phyloP scores from a whole-genome alignment of 2,329 filamentous ascomycete genomes.

The Zymoseptoria tritici region DNA sequence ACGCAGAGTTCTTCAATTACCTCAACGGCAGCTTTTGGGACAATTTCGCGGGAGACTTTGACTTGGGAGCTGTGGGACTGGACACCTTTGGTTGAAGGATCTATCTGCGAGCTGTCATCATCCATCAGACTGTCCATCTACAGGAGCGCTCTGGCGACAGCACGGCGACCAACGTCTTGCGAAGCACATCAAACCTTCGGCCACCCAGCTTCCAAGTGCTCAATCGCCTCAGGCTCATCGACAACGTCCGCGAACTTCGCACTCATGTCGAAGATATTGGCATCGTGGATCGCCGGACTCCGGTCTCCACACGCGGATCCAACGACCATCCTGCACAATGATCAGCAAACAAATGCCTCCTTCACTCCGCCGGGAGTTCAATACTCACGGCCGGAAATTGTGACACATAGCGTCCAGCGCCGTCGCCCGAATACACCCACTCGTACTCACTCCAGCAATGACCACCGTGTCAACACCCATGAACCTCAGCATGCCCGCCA shows the following conservation, averaged over 20 bases:
- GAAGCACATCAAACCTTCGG: neutral
- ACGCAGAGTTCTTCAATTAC: constrained; percentile 23
- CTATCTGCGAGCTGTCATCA: neutral
- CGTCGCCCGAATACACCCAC: constrained; percentile 20
- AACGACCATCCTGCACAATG: constrained; percentile 13
- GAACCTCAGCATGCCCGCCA: constrained; percentile 10
- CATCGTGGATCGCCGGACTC: constrained; percentile 17
- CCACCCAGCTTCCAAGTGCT: constrained; percentile 6
- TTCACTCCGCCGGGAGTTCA: neutral
- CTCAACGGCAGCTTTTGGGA: constrained; percentile 23
- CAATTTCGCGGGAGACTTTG: constrained; percentile 16
- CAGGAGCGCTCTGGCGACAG: neutral
- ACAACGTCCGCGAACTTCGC: constrained; percentile 23
- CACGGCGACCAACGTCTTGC: neutral
- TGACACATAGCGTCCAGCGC: constrained; percentile 20
- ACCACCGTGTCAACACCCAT: constrained; percentile 20
- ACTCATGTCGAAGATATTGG: constrained; percentile 24
- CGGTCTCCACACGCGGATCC: constrained; percentile 19
- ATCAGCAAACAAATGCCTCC: neutral
- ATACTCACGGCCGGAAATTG: constrained; percentile 15
- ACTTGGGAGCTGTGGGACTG: neutral
- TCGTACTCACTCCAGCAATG: constrained; percentile 19
- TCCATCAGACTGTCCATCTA: neutral
- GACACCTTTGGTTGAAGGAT: neutral
- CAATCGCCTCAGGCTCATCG: constrained; percentile 14